Evolutionary conservation across 768 basidiomycete genomes (phyloP), one percentile per base, ranked within the genome.

Genomic region (Leccinum uliginosum): DNA sequence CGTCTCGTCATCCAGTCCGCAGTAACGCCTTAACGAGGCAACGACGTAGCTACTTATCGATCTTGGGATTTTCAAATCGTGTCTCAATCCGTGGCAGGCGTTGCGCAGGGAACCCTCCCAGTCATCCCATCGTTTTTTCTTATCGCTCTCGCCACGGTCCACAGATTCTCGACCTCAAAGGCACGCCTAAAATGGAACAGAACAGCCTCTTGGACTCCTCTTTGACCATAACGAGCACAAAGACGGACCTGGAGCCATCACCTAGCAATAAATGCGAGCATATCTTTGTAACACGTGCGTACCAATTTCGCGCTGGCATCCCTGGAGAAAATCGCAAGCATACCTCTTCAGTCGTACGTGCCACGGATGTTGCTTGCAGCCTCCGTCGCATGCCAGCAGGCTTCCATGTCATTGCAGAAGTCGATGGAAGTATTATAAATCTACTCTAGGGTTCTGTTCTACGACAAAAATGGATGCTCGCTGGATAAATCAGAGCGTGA

Each of bases 101-200:
- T 43, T n/a, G 38, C 38, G 38, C n/a, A 19, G 40, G 40, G 40
- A 43, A 43, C 40, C 40, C n/a, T 43, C 11, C 5, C 40, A 19
- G 19, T 43, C 40, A 12, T 43, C 8, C 8, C 17, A 64, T 23
- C 12, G 21, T 21, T n/a, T 24, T 35, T 21, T 32, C 49, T 43
- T 55, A 8, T 38, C 19, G 19, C n/a, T n/a, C 5, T 35, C 17
- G 17, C 35, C 35, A 35, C 26, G 26, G 26, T 26, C 34, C 35
- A 43, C 40, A 97, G 94, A 91, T 98, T 53, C 80, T 98, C 17
- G 95, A 98, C 71, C 80, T 98, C 50, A 97, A 97, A 71, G 97
- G 97, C 7, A 93, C 93, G 0, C 85, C 91, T 0, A 90, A 92
- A 60, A 69, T 75, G 4, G 86, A 89, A 52, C 94, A 98, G 75